Evolutionary conservation across 192 early-diverging fungal species (phyloP), one percentile per base, ranked within the genome.

Genomic region (Dissophora globulifera): DNA sequence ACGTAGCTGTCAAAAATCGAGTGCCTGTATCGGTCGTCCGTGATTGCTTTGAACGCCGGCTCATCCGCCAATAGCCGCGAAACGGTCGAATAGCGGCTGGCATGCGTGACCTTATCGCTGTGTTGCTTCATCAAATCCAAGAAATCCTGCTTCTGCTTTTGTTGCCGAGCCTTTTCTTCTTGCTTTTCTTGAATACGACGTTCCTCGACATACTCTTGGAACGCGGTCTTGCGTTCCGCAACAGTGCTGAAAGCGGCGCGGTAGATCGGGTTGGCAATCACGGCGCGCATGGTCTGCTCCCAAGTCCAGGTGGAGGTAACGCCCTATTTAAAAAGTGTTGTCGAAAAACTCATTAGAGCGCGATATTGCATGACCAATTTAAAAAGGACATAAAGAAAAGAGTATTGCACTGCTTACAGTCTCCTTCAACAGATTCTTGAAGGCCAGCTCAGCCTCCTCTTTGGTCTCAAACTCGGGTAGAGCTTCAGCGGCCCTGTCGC

Each of bases 221-320:
- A 99, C 0, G 92, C 93, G 3, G 83, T 75, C 65, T 95, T 95
- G 31, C 96, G 87, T 61, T 96, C 95, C 0, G 84, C 61, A 8
- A 93, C 80, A 0, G 95, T 93, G 48, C 90, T 93, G 15, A 99
- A 70, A 0, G 90, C 87, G 0, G 90, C 87, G 2, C 91, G 84
- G 67, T 99, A 99, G 78, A 91, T 84, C 3, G 93, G 92, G 40
- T 96, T 88, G 43, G 89, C 87, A 41, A 93, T 92, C 12, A 93
- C 91, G 6, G 89, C 89, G 13, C 93, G 89, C 86, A 98, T 90
- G 11, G 94, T 88, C 62, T 96, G 87, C 59, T 96, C 95, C 97
- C 97, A 98, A 12, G 91, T 90, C 96, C 95, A 97, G 30, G 89
- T 82, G 17, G 91, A 75, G 27, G 85, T 85, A 0, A 97, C 93